Evolutionary conservation across 257 asterid species (phyloP), one percentile per base, ranked within the genome.

Genomic region (Anisodus tanguticus): DNA sequence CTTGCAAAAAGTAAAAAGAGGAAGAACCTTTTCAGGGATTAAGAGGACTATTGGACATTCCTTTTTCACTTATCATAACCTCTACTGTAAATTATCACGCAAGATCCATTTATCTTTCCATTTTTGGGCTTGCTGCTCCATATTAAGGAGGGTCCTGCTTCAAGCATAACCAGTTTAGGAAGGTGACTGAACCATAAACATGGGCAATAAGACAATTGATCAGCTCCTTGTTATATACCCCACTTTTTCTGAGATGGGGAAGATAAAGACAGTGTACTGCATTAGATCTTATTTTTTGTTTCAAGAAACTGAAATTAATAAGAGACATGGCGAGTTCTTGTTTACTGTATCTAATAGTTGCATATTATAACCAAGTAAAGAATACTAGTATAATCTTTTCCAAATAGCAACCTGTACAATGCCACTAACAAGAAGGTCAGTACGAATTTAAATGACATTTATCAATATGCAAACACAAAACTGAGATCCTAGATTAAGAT

Each of bases 81-180:
- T 68, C 77, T 68, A 39, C 77, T 15, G 77, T 39, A 68, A 68
- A 39, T 68, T 68, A 68, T 39, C 77, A 68, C 51, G 0, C 77
- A 68, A 68, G n/a, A 37, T 7, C 2, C 31, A 68, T 68, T 39
- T 68, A 22, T 39, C 45, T 68, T 67, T 39, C 53, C 53, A 39
- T 68, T 15, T 35, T 39, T 68, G 77, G 77, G 13, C 53, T 39
- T 68, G 15, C 77, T 68, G 53, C 77, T 37, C 31, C 49, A 15
- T 68, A 68, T 68, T 68, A 39, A 68, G 76, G 76, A 68, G 51
- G 51, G 51, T 37, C 26, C 76, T 68, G 76, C 76, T 68, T 68
- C 76, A 68, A 68, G 26, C 4, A 68, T 0, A 68, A 39, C 26
- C 31, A 68, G 13, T 68, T 68, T 16, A 68, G 13, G 77, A 68